phyloP scores from a whole-genome alignment of 176 grass and related monocot genomes.

The Zea mays region Zm-B73-REFERENCE-NAM-5.0 NC_050101.1:148946501-148947000 shows the following conservation, averaged over 20 bases:
- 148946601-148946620: background rate
- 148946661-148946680: background rate
- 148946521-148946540: background rate
- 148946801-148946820: background rate
- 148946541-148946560: background rate
- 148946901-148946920: background rate
- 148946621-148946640: background rate
- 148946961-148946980: background rate
- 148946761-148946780: background rate
- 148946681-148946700: background rate
- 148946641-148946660: background rate
- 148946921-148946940: background rate
- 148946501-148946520: background rate
- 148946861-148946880: background rate
- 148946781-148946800: background rate
- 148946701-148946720: background rate
- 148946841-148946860: background rate
- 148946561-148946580: background rate
- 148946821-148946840: conserved; percentile 10
- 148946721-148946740: background rate
- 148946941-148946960: background rate
- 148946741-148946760: background rate
- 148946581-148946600: background rate
- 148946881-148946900: background rate
- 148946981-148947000: background rate